Evolutionary conservation across 1,284 basidiomycete species (phyloP).

Genomic region (Trichosporon sp.): DNA sequence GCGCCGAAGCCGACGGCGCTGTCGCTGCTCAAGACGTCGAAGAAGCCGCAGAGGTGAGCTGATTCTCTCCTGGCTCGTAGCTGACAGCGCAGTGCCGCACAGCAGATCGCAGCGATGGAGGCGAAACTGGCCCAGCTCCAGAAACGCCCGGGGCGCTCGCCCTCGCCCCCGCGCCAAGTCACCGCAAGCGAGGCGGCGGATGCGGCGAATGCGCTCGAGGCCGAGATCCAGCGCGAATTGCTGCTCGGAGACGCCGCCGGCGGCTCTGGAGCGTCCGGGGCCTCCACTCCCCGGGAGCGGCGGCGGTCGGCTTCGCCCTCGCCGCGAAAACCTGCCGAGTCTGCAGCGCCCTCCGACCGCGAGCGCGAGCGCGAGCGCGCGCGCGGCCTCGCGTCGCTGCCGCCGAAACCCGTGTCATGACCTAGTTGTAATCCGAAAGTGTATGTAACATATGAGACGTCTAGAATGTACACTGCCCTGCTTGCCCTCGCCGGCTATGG

Average conservation of each 20-base stretch:
- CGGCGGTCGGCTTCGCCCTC: neutral
- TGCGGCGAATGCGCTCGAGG: slow-evolving; percentile 19
- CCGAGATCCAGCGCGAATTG: slow-evolving; percentile 18
- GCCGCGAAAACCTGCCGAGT: neutral
- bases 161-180: slow-evolving; percentile 14
- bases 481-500: neutral
- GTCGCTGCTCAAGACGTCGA: slow-evolving; percentile 73
- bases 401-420: slow-evolving; percentile 32
- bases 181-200: neutral
- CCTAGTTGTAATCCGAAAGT: slow-evolving; percentile 13
- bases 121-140: slow-evolving; percentile 83
- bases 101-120: slow-evolving; percentile 92
- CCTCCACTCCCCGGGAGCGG: neutral
- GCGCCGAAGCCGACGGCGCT: slow-evolving; percentile 73
- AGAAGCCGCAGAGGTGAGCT: slow-evolving; percentile 59
- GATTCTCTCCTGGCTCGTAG: neutral
- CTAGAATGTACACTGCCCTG: neutral
- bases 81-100: slow-evolving; percentile 59
- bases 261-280: neutral
- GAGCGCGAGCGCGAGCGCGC: neutral
- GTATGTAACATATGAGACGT: slow-evolving; percentile 9
- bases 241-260: slow-evolving; percentile 8
- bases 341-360: neutral
- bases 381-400: slow-evolving; percentile 35
- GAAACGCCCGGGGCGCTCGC: slow-evolving; percentile 24